Conservation (phyloP, 345 rosid species). For the Kandelia obovata region DNA sequence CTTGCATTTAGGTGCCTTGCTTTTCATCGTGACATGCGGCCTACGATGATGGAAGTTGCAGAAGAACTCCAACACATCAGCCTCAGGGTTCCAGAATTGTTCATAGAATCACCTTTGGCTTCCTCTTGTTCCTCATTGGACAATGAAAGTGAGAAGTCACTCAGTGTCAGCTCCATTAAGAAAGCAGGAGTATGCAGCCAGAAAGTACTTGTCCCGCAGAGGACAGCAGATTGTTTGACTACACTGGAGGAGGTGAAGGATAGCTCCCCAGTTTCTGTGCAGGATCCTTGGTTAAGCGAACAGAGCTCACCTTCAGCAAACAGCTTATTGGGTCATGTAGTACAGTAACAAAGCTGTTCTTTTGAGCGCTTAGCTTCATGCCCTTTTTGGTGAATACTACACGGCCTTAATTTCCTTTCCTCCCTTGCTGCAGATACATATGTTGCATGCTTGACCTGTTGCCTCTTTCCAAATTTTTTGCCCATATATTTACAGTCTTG, state of each 20-base stretch:
- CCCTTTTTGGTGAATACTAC: slow-evolving; percentile 10
- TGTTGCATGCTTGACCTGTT: background rate
- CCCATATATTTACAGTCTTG: background rate
- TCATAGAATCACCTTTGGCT: slow-evolving; percentile 41
- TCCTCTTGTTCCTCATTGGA: slow-evolving; percentile 52
- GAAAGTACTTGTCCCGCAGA: slow-evolving; percentile 33
- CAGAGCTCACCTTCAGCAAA: slow-evolving; percentile 83
- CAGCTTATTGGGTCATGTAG: slow-evolving; percentile 57
- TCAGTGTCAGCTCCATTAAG: slow-evolving; percentile 27
- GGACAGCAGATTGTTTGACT: slow-evolving; percentile 32
- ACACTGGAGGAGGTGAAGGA: slow-evolving; percentile 44
- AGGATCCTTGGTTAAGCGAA: slow-evolving; percentile 75
- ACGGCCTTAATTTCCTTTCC: background rate
- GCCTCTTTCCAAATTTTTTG: background rate
- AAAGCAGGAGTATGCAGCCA: slow-evolving; percentile 37
- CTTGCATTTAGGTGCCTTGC: slow-evolving; percentile 91
- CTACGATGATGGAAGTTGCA: slow-evolving; percentile 84
- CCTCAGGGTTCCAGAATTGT: slow-evolving; percentile 60
- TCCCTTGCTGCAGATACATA: background rate
- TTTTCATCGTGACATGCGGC: slow-evolving; percentile 85
- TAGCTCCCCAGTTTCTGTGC: slow-evolving; percentile 68
- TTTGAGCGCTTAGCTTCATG: background rate
- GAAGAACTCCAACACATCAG: slow-evolving; percentile 76
- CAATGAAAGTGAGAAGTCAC: slow-evolving; percentile 42
- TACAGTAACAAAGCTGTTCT: slow-evolving; percentile 31